Evolutionary conservation across 2,329 filamentous ascomycete species (phyloP), one percentile per base, ranked within the genome.

Genomic region (Fusarium nurragi): DNA sequence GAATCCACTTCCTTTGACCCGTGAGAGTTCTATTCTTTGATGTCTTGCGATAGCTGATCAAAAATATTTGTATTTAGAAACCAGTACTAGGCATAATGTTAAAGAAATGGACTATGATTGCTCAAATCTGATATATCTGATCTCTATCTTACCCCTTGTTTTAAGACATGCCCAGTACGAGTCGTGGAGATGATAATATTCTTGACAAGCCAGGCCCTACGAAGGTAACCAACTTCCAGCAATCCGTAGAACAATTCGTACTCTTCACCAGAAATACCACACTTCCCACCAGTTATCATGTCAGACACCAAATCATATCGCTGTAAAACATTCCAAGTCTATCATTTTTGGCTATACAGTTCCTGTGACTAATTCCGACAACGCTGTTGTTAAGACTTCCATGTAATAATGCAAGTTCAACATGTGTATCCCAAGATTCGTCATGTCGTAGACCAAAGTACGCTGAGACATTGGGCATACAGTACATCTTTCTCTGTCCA

Each of bases 401-500:
- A 56, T 21, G 22, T 41, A 28, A 39, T 41, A 36, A 4, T 47
- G 19, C 26, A 54, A 47, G 18, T 16, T 25, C 28, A 19, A 19
- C 32, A 57, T 34, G 30, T 22, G 23, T 38, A 38, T 19, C 26
- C 34, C n/a, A 39, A 59, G 21, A 45, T 53, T 40, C 37, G 18
- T 50, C 37, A 40, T 36, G 39, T 10, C 12, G 18, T 46, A 40
- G 21, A 48, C 58, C 58, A 60, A 44, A 44, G 37, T 30, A 41
- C 23, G 22, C 55, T 44, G 36, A 49, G 36, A 23, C 36, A 51
- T 34, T 48, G 30, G 34, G 19, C 25, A 46, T 52, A 47, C 47
- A 53, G 57, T 40, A 39, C 45, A 23, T 50, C 53, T 54, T 53
- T 53, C 55, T 41, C 54, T 64, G 46, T 49, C 49, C 59, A 54